Evolutionary conservation across 495 filamentous ascomycete species (phyloP), one percentile per base, ranked within the genome.

Genomic region (Penicillium chermesinum): DNA sequence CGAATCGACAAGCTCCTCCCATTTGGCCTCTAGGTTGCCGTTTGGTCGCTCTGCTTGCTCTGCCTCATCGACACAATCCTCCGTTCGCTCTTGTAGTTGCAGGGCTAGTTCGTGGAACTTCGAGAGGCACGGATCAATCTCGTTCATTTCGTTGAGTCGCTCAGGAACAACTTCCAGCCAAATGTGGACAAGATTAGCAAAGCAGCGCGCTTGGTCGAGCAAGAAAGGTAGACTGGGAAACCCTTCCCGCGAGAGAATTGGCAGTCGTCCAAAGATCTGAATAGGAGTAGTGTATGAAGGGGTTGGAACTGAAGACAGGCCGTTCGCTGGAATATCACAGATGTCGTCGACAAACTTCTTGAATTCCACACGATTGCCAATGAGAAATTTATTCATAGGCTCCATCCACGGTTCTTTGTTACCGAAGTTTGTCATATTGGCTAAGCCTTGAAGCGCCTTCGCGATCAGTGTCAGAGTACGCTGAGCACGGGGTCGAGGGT

Each of bases 341-440:
- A 96, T 83, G 18, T 75, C 72, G 58, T 97, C 91, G 49, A 97
- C 82, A 56, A 91, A 96, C 19, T 83, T 75, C 62, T 89, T 94
- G 69, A 97, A 88, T 17, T 86, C 81, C 45, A 59, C 42, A 38
- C 75, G 72, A 57, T 80, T 76, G 13, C 63, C 64, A 38, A 66
- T 61, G 36, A 77, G 49, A 44, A 79, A 78, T 42, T 75, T 77
- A 59, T 96, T 99, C 94, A 97, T 97, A 3, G 88, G 89, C 66
- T 95, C 94, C 93, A 99, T 99, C 90, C 91, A 99, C 3, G 84
- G 80, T 64, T 97, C 93, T 64, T 97, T 97, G 58, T 85, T 87
- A 46, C 93, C 94, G 51, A 97, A 96, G 2, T 82, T 89, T 9
- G 87, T 87, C 70, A 96, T 82, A 59, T 96, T 97, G 15, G 91